Conservation (phyloP, 352 stramenopile species). For the Globisporangium parvum region DNA sequence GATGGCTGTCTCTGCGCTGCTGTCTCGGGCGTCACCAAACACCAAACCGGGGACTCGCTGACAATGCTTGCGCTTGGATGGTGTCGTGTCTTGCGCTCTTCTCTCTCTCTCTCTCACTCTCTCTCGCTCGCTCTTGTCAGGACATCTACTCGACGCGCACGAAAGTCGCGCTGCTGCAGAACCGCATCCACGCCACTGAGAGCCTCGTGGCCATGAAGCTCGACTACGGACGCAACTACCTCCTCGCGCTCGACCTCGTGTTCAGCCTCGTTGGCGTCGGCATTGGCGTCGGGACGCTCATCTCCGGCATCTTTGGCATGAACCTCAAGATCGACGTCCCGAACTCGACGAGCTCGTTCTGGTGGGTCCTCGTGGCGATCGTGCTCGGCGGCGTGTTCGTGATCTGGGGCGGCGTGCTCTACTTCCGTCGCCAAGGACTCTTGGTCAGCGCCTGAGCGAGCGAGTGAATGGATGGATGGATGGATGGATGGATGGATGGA, state of each 20-base stretch:
- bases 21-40: no score
- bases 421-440: constrained; percentile 18
- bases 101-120: no score
- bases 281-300: constrained; percentile 30
- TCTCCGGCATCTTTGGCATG: constrained; percentile 42
- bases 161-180: constrained; percentile 55
- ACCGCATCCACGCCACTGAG: constrained; percentile 66
- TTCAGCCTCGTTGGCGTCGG: constrained; percentile 30
- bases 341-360: constrained; percentile 23
- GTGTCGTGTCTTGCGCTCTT: no score
- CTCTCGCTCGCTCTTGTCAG: constrained; percentile 10
- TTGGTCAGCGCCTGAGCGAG: constrained; percentile 11
- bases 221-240: constrained; percentile 44
- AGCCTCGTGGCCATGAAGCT: constrained; percentile 51
- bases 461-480: neutral
- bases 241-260: constrained; percentile 38
- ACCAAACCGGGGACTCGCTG: no score
- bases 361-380: constrained; percentile 23
- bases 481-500: no score
- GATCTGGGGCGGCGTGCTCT: constrained; percentile 48
- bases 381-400: constrained; percentile 12
- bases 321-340: constrained; percentile 30
- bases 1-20: no score
- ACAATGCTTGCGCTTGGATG: no score
- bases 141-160: constrained; percentile 65